Conservation (phyloP, 169 alveolate genomes). For the Cryptosporidium xiaoi region DNA sequence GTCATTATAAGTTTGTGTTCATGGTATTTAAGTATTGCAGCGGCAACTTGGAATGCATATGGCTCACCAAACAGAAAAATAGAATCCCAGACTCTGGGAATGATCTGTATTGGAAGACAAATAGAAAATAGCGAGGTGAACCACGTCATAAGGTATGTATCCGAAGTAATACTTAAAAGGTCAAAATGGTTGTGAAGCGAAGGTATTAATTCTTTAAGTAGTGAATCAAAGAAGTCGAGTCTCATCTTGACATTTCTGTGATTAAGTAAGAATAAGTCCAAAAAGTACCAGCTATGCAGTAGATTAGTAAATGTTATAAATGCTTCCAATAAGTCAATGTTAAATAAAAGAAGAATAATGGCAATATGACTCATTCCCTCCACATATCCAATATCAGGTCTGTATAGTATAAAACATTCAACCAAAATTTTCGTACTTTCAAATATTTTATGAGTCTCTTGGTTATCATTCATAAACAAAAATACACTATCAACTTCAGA, state of each 20-base stretch:
- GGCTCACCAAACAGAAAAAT: constrained; percentile 72
- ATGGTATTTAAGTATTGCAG: constrained; percentile 66
- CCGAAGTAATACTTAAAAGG: constrained; percentile 59
- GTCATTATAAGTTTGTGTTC: constrained; percentile 71
- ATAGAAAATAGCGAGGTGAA: constrained; percentile 61
- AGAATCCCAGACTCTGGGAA: constrained; percentile 71
- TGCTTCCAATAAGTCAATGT: constrained; percentile 44
- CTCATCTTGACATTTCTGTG: constrained; percentile 71
- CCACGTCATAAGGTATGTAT: constrained; percentile 61
- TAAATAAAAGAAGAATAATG: constrained; percentile 40
- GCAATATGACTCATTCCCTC: constrained; percentile 74
- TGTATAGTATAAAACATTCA: constrained; percentile 48
- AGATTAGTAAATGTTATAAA: constrained; percentile 57
- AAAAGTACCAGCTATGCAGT: constrained; percentile 43
- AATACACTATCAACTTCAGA: constrained; percentile 59
- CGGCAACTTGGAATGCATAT: constrained; percentile 73
- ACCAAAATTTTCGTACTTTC: constrained; percentile 54
- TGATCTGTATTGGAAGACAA: constrained; percentile 47
- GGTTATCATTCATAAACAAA: constrained; percentile 35
- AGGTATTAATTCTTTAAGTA: constrained; percentile 59
- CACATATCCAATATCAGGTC: constrained; percentile 72
- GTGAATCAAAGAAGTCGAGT: constrained; percentile 50
- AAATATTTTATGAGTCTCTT: constrained; percentile 20
- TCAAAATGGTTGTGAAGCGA: constrained; percentile 67
- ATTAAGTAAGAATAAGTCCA: constrained; percentile 45